Evolutionary conservation across 1,284 basidiomycete species (phyloP), one percentile per base, ranked within the genome.

Genomic region (Apiotrichum siamense): DNA sequence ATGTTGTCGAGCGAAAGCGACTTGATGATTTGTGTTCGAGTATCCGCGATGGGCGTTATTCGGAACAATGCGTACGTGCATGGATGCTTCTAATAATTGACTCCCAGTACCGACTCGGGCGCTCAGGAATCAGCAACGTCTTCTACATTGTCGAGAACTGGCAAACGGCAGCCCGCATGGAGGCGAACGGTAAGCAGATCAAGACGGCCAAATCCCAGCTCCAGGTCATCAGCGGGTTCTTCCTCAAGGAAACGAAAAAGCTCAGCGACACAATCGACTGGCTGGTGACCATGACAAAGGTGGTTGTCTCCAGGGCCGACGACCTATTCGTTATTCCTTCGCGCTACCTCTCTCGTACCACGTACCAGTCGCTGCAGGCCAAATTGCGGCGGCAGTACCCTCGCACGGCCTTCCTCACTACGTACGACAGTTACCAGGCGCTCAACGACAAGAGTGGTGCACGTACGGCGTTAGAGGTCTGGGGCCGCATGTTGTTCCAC

Each of bases 111-210:
- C 78, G 79, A 0, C 60, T 80, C 29, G 69, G 67, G 6, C 72
- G 76, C 24, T 78, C 78, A 0, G 77, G 76, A 17, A 71, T 81
- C 23, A 63, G 67, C 23, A 66, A 79, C 45, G 70, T 80, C 37
- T 76, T 79, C 52, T 81, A 81, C 62, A 67, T 82, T 26, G 75
- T 82, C 43, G 80, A 81, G 60, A 77, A 78, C 49, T 77, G 74
- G 63, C 75, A 79, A 52, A 65, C 69, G 2, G 62, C 72, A 11
- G 59, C 65, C 31, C 50, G 57, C n/a, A 67, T 68, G 61, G 62
- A 67, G 23, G 61, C 63, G 44, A 61, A 65, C 51, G 63, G 61
- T 26, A 59, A 64, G 35, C 57, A 64, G 53, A 72, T 77, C 47
- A 70, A 71, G 54, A 77, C 75, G 0, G 70, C 72, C 26, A 70